phyloP scores from a whole-genome alignment of 1,284 basidiomycete species.

The Athelia sp. region DNA sequence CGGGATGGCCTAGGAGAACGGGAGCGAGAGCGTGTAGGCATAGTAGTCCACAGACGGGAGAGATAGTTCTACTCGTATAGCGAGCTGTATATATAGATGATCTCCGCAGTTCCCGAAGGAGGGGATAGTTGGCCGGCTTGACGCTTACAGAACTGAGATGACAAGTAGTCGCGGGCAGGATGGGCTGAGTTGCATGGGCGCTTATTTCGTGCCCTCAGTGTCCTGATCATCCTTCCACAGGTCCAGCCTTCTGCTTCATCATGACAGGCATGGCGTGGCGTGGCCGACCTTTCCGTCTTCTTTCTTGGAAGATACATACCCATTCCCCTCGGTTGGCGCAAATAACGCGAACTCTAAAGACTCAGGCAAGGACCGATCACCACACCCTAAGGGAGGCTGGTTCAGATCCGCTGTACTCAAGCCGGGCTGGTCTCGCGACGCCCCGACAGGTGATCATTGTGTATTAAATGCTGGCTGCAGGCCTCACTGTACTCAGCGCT shows the following conservation, averaged over 20 bases:
- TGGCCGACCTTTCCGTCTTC: not conserved
- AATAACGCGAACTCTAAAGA: constrained; percentile 27
- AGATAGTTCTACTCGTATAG: too few species aligned
- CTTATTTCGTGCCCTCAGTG: too few species aligned
- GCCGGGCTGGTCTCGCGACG: constrained; percentile 50
- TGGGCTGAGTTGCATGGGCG: too few species aligned
- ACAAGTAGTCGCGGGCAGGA: too few species aligned
- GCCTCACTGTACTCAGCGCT: too few species aligned
- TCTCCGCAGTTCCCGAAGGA: too few species aligned
- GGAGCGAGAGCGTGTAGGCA: constrained; percentile 34
- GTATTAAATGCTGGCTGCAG: constrained; percentile 3
- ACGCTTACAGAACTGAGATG: too few species aligned
- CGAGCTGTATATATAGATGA: too few species aligned
- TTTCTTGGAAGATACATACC: not conserved
- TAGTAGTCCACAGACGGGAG: constrained; percentile 12
- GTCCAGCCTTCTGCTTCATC: too few species aligned
- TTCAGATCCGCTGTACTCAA: constrained; percentile 15
- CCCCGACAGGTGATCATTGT: constrained; percentile 72
- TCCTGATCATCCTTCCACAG: too few species aligned
- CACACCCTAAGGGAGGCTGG: constrained; percentile 25
- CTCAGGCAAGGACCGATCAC: constrained; percentile 40
- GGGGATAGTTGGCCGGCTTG: too few species aligned
- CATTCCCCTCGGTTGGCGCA: too few species aligned
- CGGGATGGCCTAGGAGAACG: constrained; percentile 33
- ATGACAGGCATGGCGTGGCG: not conserved